A percentile compares a stretch with the other conserved stretches of the same genome.
Conservation (phyloP, 2,329 filamentous ascomycete genomes). For the Trichoderma sp. region DNA sequence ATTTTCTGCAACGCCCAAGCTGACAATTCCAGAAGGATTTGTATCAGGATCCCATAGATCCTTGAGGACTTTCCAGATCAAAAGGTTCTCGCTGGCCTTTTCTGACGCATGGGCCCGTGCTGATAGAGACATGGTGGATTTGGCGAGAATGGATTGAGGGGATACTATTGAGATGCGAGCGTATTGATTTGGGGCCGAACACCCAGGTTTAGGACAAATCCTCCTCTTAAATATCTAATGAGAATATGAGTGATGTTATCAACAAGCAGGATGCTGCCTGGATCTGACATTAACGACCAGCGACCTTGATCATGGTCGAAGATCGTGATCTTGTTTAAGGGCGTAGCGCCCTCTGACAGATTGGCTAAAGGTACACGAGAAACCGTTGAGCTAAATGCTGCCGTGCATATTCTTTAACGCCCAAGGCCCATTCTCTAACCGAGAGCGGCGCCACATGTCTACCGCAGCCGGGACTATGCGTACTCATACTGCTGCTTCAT, state of each 20-base stretch:
- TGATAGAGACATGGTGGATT: conserved; percentile 24
- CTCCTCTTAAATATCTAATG: background rate
- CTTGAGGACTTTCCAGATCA: conserved; percentile 48
- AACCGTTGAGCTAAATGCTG: background rate
- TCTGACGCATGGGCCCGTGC: conserved; percentile 16
- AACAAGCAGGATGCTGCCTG: background rate
- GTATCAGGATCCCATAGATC: conserved; percentile 48
- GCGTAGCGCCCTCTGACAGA: conserved; percentile 3
- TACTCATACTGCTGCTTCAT: background rate
- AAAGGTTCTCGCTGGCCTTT: background rate
- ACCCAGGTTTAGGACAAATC: fast-evolving
- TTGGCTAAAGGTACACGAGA: background rate
- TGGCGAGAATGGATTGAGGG: background rate
- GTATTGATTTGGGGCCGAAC: background rate
- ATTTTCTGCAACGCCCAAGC: conserved; percentile 57
- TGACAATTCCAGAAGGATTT: conserved; percentile 52
- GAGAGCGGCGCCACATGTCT: background rate
- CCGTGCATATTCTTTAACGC: background rate
- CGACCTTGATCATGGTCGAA: background rate
- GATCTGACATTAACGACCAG: background rate
- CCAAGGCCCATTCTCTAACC: background rate
- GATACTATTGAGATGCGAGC: background rate
- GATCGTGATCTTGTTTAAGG: background rate
- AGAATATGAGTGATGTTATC: too few species aligned
- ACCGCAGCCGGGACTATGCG: background rate